A percentile compares a stretch with the other conserved stretches of the same genome.
These are phyloP conservation scores for Saccharomyces hybrid DNA, from an alignment of 1,139 yeast species.

Conservation along the genomic window DNA sequence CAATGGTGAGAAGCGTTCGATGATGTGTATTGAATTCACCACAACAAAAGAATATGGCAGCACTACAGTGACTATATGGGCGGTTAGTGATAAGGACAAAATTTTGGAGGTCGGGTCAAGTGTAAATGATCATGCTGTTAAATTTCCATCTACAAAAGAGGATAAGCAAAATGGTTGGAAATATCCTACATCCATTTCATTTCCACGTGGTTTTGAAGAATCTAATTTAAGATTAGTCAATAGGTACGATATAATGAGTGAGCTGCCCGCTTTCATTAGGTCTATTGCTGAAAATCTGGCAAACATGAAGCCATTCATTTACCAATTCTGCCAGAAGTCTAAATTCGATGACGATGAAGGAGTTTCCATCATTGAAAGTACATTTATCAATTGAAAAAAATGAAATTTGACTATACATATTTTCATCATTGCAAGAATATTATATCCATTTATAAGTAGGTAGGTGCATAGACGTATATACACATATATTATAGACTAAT, in stretches of 20 bases:
- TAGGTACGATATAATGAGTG: conserved; percentile 86
- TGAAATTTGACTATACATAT: neutral
- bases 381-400: conserved; percentile 19
- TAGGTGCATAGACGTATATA: neutral
- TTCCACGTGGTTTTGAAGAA: conserved; percentile 35
- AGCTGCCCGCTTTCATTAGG: conserved; percentile 76
- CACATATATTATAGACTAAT: conserved; percentile 1
- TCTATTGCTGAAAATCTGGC: conserved; percentile 74
- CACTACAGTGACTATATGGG: conserved; percentile 63
- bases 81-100: conserved; percentile 50
- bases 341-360: conserved; percentile 21
- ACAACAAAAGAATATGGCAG: conserved; percentile 72
- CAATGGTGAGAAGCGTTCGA: conserved; percentile 58
- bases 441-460: neutral
- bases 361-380: conserved; percentile 25
- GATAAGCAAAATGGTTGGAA: conserved; percentile 73
- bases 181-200: conserved; percentile 56
- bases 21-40: conserved; percentile 78
- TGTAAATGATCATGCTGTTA: conserved; percentile 45
- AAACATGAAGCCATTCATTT: conserved; percentile 79
- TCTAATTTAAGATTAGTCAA: conserved; percentile 57
- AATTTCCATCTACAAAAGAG: conserved; percentile 43
- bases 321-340: conserved; percentile 63
- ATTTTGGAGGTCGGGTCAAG: conserved; percentile 41
- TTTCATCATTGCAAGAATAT: neutral